Percentiles rank a stretch among this genome's conserved stretches.
Evolutionary conservation across 1,284 basidiomycete species (phyloP).

Genomic region (Spongiforma sp.): DNA sequence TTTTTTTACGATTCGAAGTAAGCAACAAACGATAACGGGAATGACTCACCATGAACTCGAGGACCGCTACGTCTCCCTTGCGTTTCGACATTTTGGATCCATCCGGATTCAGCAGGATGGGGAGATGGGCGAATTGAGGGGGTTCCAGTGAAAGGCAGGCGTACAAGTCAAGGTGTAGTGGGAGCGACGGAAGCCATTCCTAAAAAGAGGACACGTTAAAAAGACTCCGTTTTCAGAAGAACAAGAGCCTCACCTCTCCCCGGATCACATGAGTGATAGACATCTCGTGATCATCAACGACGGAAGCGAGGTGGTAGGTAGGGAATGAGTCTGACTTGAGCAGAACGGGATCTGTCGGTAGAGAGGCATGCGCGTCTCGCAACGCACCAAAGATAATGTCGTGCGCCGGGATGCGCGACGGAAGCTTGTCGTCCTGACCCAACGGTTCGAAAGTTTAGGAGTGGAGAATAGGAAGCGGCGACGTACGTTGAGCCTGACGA

Average conservation of each 20-base stretch:
- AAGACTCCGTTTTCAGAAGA: neutral
- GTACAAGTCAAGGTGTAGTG: slow-evolving; percentile 92
- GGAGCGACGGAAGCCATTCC: slow-evolving; percentile 98
- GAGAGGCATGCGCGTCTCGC: slow-evolving; percentile 74
- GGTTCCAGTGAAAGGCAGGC: slow-evolving; percentile 73
- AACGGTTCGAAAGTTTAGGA: slow-evolving; percentile 1
- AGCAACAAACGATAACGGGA: neutral
- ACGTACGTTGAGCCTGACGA: slow-evolving; percentile 88
- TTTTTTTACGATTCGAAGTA: neutral
- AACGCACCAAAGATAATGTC: slow-evolving; percentile 84
- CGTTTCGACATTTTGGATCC: slow-evolving; percentile 96
- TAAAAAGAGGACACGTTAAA: slow-evolving; percentile 35
- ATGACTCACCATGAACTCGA: slow-evolving; percentile 78
- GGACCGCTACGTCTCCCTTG: slow-evolving; percentile 86
- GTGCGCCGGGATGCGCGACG: slow-evolving; percentile 47
- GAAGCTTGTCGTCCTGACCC: slow-evolving; percentile 58
- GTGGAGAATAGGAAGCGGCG: slow-evolving; percentile 11
- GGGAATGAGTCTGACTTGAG: slow-evolving; percentile 94
- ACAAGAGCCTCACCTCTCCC: slow-evolving; percentile 72
- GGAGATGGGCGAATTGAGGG: slow-evolving; percentile 91
- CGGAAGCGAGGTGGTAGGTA: slow-evolving; percentile 96
- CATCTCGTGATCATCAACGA: slow-evolving; percentile 98
- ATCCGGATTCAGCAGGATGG: slow-evolving; percentile 89
- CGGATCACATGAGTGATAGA: slow-evolving; percentile 94
- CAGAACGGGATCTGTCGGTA: slow-evolving; percentile 91